Base-by-base conservation (phyloP, 768 basidiomycete genomes). In the Hygrophorus pudorinus region DNA sequence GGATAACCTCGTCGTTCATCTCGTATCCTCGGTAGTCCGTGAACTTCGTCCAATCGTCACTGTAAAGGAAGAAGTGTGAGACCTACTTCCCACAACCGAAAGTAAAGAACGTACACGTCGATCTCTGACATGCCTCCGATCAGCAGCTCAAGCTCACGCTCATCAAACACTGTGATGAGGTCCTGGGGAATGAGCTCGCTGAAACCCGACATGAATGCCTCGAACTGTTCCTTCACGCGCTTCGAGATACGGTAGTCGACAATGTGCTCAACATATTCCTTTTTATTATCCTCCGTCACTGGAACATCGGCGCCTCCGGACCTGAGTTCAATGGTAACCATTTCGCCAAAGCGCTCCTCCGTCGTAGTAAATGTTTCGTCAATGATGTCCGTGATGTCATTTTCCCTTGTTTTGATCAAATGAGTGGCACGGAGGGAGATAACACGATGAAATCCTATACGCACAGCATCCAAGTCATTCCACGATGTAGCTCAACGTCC, bases 101-200 rank as follows among this genome's bases (percentile, higher is more conserved):
- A 37, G 28, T 9, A 33, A 44, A 44, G 8, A n/a, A 77, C 85
- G 47, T 80, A 88, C 76, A 98, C 92, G 58, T 99, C 96, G 53
- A 98, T 97, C 67, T 99, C 96, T 37, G 93, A 96, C 90, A 98
- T 97, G 54, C 96, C 96, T 56, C 96, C 96, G 52, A 99, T 98
- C 44, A 99, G 75, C 41, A 98, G 68, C 66, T 97, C 94, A 8
- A 99, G 75, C 59, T 99, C 96, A 42, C 96, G 80, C 67, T 99
- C 96, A 56, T 99, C 96, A 54, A 99, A 99, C 40, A 99, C 96
- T 48, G 93, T 97, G 66, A 99, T 80, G 28, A 99, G 73, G 51
- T 99, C 96, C 62, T 93, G 90, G 9, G 96, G 96, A 50, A 99
- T 97, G 43, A 99, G 76, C 66, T 99, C 96, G 71, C 91, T 96